A percentile compares a stretch with the other conserved stretches of the same genome.
These are phyloP conservation scores for Amauroascus niger DNA, from an alignment of 2,329 filamentous ascomycete species.

Conservation along the genomic window DNA sequence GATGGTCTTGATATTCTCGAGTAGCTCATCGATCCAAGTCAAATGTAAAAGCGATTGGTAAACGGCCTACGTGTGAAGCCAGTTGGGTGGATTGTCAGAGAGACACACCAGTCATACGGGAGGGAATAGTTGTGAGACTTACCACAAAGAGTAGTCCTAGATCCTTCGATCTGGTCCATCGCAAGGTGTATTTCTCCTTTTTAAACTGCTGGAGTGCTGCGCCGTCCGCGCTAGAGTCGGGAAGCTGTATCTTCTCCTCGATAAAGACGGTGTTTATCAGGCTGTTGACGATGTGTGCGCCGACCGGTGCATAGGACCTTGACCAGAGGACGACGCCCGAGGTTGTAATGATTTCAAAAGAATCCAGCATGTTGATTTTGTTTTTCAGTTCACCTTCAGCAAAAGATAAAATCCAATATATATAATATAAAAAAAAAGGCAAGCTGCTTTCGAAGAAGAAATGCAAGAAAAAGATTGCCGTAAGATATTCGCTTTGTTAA, in stretches of 20 bases:
- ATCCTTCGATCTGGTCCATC: slow-evolving; percentile 89
- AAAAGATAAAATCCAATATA: neutral
- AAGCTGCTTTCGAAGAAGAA: neutral
- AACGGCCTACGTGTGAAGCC: slow-evolving; percentile 62
- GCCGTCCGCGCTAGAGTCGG: slow-evolving; percentile 45
- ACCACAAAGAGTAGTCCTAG: slow-evolving; percentile 92
- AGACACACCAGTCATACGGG: neutral
- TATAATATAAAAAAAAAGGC: neutral
- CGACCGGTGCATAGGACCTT: slow-evolving; percentile 69
- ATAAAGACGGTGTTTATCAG: slow-evolving; percentile 97
- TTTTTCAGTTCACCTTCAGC: neutral
- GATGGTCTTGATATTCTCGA: slow-evolving; percentile 87
- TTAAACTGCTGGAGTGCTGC: slow-evolving; percentile 61
- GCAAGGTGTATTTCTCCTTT: slow-evolving; percentile 86
- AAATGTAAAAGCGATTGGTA: slow-evolving; percentile 93
- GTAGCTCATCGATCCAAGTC: slow-evolving; percentile 91
- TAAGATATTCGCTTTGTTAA: too few species aligned
- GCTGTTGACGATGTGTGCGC: slow-evolving; percentile 76
- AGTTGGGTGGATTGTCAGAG: neutral
- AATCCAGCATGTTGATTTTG: slow-evolving; percentile 66
- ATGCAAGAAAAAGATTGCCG: too few species aligned
- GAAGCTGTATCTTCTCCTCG: slow-evolving; percentile 67
- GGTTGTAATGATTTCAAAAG: slow-evolving; percentile 91
- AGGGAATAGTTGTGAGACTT: slow-evolving; percentile 25
- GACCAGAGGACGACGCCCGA: slow-evolving; percentile 97